Percentiles rank a stretch among this genome's conserved stretches.
Conservation (phyloP, 2,329 filamentous ascomycete genomes). For the Neonectria hederae region DNA sequence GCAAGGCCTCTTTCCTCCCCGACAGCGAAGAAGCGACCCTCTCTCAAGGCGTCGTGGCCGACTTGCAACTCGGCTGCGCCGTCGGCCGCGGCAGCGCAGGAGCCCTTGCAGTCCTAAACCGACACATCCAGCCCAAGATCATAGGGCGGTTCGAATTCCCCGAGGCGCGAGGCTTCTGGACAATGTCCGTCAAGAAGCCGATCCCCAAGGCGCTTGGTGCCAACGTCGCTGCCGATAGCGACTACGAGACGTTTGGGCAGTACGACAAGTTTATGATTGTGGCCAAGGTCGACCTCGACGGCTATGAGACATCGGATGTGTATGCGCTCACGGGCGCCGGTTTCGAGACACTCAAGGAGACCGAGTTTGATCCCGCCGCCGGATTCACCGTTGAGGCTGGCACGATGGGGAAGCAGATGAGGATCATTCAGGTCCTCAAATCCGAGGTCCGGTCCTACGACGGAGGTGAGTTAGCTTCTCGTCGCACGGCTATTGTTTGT, state of each 20-base stretch:
- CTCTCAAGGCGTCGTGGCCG: constrained; percentile 59
- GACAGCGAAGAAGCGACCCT: constrained; percentile 57
- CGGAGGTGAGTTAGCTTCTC: constrained; percentile 68
- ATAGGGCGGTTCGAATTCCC: constrained; percentile 77
- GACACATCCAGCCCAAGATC: constrained; percentile 78
- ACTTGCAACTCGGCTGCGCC: constrained; percentile 68
- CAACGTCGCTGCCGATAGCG: constrained; percentile 60
- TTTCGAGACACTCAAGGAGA: constrained; percentile 79
- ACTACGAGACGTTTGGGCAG: constrained; percentile 67
- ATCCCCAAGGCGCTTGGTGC: constrained; percentile 67
- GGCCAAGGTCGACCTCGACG: constrained; percentile 74
- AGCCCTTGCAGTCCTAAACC: constrained; percentile 79
- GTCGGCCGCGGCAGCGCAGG: constrained; percentile 73
- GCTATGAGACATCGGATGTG: constrained; percentile 80
- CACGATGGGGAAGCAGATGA: constrained; percentile 79
- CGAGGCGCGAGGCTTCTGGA: constrained; percentile 82
- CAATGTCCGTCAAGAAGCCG: constrained; percentile 75
- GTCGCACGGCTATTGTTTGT: not conserved
- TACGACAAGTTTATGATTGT: constrained; percentile 86
- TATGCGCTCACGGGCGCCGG: constrained; percentile 78
- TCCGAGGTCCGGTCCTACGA: constrained; percentile 93
- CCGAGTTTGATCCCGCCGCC: constrained; percentile 91
- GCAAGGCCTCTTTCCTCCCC: constrained; percentile 59
- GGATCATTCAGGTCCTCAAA: constrained; percentile 87
- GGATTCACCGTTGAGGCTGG: constrained; percentile 88